Evolutionary conservation across 352 stramenopile genomes (phyloP), one percentile per base, ranked within the genome.

Genomic region (Pythium pyrilobum): DNA sequence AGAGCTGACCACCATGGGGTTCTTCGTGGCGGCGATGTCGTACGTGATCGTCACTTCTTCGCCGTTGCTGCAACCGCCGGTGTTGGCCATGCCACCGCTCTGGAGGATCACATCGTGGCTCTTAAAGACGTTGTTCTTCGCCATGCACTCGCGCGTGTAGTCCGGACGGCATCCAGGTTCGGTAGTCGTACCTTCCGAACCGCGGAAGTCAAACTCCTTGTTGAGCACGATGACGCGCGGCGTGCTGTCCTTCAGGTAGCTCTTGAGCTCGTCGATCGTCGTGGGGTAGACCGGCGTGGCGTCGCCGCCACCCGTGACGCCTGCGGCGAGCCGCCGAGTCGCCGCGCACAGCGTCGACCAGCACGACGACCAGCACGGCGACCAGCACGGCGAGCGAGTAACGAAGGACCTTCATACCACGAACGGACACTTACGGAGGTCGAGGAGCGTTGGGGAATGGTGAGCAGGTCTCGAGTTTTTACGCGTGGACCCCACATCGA

Each of bases 101-200:
- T 77, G 66, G 21, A 85, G 55, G 47, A 85, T 85, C 38, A 77
- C 67, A 13, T 85, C 67, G 39, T 85, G 74, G 31, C 67, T 63
- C 55, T 77, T 67, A 64, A 69, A 61, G 43, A 67, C 70, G 48
- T 85, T 77, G 52, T 79, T 81, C 53, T 77, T 76, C 49, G 61
- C 64, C 47, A 79, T 57, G 27, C 74, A 85, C 24, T 66, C 52
- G 21, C 62, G 64, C 20, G 64, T 68, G 52, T 49, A 74, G 31
- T 71, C 61, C 9, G 74, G 67, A n/a, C 67, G 67, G 38, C 71
- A 81, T 6, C 67, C 72, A 1, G 46, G 62, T 55, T 85, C 74
- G 8, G 74, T 82, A 18, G 53, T 69, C 7, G 44, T 72, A 28
- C 72, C 72, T n/a, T 84, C 76, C 1, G 69, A 65, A n/a, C 67